Conservation (phyloP, 2,329 filamentous ascomycete genomes). For the Microsporum ferrugineum region DNA sequence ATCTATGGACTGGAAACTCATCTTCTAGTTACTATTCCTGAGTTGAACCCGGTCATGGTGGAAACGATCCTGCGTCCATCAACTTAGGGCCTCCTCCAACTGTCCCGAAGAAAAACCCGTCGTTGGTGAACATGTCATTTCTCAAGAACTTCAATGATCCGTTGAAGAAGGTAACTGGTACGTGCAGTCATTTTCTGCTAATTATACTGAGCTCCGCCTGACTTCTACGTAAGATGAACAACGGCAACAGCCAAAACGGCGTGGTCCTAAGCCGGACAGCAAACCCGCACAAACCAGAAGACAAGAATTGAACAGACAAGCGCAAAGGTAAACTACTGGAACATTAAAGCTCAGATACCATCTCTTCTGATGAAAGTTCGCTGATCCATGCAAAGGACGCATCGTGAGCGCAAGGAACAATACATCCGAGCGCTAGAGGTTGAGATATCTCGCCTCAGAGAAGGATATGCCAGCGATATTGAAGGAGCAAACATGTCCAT, state of each 20-base stretch:
- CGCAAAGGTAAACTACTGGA: conserved; percentile 59
- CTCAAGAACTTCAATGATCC: conserved; percentile 51
- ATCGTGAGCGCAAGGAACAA: conserved; percentile 89
- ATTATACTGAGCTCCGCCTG: neutral
- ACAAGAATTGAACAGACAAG: conserved; percentile 90
- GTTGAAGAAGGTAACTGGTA: conserved; percentile 61
- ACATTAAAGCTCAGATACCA: neutral
- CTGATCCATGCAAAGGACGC: conserved; percentile 55
- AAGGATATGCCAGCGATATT: conserved; percentile 56
- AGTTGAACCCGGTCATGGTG: neutral
- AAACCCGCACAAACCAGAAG: conserved; percentile 85
- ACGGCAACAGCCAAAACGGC: conserved; percentile 67
- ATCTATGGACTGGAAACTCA: neutral
- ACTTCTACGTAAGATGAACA: neutral
- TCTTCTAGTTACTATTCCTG: neutral
- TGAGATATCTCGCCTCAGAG: conserved; percentile 78
- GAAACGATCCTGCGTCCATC: neutral
- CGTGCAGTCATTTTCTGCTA: conserved; percentile 38
- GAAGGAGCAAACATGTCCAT: conserved; percentile 33
- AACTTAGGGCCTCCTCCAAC: neutral
- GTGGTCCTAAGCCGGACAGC: conserved; percentile 91
- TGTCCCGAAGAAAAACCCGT: conserved; percentile 9
- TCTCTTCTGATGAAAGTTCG: neutral
- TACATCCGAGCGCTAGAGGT: conserved; percentile 92
- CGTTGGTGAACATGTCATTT: conserved; percentile 45